Base-by-base conservation (phyloP, 441 rosid genomes). In the Corymbia citriodora region DNA sequence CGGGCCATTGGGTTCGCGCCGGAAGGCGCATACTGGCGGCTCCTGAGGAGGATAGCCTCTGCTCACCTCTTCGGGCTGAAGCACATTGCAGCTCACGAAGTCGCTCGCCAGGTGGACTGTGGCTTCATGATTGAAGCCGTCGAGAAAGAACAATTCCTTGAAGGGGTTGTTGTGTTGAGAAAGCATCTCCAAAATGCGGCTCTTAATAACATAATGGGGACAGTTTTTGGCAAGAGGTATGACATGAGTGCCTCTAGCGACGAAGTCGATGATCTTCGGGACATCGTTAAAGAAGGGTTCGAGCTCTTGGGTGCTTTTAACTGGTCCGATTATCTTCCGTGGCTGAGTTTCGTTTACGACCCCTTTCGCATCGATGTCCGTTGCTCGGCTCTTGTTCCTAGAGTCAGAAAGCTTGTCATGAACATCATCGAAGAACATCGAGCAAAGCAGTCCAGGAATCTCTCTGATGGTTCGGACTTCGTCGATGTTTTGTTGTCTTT, bases 261-360 rank as follows among this genome's bases (percentile, higher is more conserved):
- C 14, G 97, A 94, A 89, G 93, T 94, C 11, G 88, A 94, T 36
- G 96, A 95, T 59, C 95, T 97, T 3, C 91, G 81, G 59, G 93
- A 92, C n/a, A 93, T 97, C 92, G 97, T 96, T 48, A 90, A 88
- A 33, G 97, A 97, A 94, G 99, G 99, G 15, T 97, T 96, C 87
- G 97, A 97, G 89, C 92, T 97, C 3, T 90, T 96, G 83, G 97
- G 99, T 25, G 96, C 97, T 40, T 96, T 96, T 90, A 96, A 97
- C 89, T 96, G 96, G 97, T 93, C 94, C 1, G 99, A 97, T 88
- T 91, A 95, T 90, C 88, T 97, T 45, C 95, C 97, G 5, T 97
- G 97, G 98, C 88, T 96, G 33, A 85, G 93, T 91, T 91, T 90
- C 55, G 89, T 92, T 74, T 95, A 97, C 11, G 97, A 97, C 89